These are phyloP conservation scores for Elaphomyces granulatus DNA, from an alignment of 495 filamentous ascomycete genomes.

Conservation along the genomic window DNA sequence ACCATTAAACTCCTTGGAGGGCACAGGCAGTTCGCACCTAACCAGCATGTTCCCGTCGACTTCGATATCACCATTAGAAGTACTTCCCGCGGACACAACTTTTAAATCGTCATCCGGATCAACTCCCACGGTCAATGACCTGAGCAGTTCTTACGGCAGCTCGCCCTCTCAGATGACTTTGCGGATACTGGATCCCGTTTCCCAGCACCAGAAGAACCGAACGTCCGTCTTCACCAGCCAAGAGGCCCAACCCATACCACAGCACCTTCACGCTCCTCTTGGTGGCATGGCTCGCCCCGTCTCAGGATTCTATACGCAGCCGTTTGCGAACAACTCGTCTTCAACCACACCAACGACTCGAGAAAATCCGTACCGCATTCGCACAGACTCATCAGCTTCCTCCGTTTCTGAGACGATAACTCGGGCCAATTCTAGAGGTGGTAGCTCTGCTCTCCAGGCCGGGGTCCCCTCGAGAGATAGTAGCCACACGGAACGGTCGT, in stretches of 20 bases:
- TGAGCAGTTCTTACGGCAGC: not conserved
- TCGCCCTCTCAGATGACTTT: not conserved
- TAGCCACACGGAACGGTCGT: slow-evolving; percentile 55
- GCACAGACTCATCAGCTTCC: slow-evolving; percentile 50
- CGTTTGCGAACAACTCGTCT: slow-evolving; percentile 22
- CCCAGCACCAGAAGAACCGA: slow-evolving; percentile 13
- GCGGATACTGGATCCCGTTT: not conserved
- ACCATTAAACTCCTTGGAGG: slow-evolving; percentile 34
- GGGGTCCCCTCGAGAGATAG: slow-evolving; percentile 52
- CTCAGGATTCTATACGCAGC: slow-evolving; percentile 34
- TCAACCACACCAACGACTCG: slow-evolving; percentile 25
- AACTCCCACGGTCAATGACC: not conserved
- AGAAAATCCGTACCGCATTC: slow-evolving; percentile 39
- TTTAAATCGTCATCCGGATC: not conserved
- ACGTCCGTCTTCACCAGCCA: slow-evolving; percentile 14
- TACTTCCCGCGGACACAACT: not conserved
- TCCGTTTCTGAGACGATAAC: slow-evolving; percentile 41
- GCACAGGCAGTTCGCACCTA: not conserved
- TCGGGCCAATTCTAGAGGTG: slow-evolving; percentile 46
- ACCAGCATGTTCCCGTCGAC: not conserved
- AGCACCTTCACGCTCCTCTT: slow-evolving; percentile 21
- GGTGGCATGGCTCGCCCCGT: slow-evolving; percentile 42
- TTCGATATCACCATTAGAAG: not conserved
- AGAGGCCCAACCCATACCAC: slow-evolving; percentile 11
- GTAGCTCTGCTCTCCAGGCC: slow-evolving; percentile 46